phyloP scores from a whole-genome alignment of 441 rosid genomes.

The Corymbia citriodora region DNA sequence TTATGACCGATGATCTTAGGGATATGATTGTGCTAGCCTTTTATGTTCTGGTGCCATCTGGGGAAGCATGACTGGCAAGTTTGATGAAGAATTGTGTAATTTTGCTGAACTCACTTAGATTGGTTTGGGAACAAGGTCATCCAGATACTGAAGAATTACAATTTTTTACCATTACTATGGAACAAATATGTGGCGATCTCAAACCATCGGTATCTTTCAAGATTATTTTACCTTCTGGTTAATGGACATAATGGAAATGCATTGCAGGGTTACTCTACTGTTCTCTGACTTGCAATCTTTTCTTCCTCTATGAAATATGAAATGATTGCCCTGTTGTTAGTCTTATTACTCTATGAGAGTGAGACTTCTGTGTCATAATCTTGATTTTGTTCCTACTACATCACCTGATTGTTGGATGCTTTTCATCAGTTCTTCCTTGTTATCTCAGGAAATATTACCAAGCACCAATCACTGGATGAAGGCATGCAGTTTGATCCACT shows the following conservation, averaged over 20 bases:
- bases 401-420: background rate
- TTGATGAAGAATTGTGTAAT: background rate
- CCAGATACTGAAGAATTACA: background rate
- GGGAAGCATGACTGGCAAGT: background rate
- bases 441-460: slow-evolving; percentile 34
- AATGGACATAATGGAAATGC: background rate
- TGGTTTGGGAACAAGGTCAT: background rate
- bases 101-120: background rate
- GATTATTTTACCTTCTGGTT: background rate
- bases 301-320: background rate
- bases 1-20: background rate
- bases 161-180: background rate
- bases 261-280: background rate
- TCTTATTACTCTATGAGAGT: background rate
- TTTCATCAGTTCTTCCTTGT: background rate
- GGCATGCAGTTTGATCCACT: slow-evolving; percentile 79
- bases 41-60: background rate
- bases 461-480: slow-evolving; percentile 22
- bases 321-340: background rate
- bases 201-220: background rate
- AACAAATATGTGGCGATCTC: background rate
- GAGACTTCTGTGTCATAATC: background rate
- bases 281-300: background rate
- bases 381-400: background rate
- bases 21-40: background rate